A percentile compares a stretch with the other conserved stretches of the same genome.
These are phyloP conservation scores for Fusarium oligoseptatum DNA, from an alignment of 2,329 filamentous ascomycete species.

Conservation along the genomic window DNA sequence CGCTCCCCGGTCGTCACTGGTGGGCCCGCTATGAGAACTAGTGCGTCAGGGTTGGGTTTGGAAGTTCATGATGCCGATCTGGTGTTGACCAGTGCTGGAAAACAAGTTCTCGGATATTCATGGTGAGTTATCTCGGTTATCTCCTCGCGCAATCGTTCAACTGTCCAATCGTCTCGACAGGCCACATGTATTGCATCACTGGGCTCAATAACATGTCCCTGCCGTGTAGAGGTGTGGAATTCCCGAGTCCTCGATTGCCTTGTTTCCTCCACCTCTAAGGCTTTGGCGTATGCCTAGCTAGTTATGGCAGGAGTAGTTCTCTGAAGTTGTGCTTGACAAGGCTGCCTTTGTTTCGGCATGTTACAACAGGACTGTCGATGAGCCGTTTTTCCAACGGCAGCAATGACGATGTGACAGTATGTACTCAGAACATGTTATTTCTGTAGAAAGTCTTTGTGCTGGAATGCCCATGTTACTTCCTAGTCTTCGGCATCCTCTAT, in stretches of 20 bases:
- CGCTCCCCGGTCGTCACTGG: background rate
- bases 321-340: too few relatives aligned
- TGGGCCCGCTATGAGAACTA: conserved; percentile 15
- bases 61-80: conserved; percentile 34
- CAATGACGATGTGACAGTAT: background rate
- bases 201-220: background rate
- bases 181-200: background rate
- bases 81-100: conserved; percentile 27
- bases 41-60: conserved; percentile 19
- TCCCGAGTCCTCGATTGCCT: background rate
- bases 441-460: background rate
- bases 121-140: conserved; percentile 21
- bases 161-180: background rate
- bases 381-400: background rate
- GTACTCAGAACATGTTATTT: background rate
- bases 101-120: conserved; percentile 21
- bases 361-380: background rate
- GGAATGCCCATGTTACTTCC: background rate
- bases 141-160: conserved; percentile 7
- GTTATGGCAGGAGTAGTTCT: background rate
- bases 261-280: background rate
- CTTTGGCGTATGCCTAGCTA: background rate
- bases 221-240: background rate
- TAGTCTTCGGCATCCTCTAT: background rate
- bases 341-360: background rate